phyloP scores from a whole-genome alignment of 148 eudicot genomes.

The Heliamphora exappendiculata region DNA sequence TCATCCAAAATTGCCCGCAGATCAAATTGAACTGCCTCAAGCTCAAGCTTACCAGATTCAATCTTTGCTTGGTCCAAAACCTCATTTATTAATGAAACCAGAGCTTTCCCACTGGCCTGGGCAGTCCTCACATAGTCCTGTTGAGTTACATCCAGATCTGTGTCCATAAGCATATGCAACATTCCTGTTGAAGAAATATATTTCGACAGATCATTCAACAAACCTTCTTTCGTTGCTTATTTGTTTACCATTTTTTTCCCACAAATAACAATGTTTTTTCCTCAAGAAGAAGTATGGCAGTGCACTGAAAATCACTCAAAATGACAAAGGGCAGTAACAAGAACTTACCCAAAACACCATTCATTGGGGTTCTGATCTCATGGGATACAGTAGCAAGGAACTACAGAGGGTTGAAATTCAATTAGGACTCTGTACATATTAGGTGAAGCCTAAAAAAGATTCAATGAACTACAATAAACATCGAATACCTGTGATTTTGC shows the following conservation, averaged over 20 bases:
- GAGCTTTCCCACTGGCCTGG: slow-evolving; percentile 89
- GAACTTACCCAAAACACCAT: slow-evolving; percentile 80
- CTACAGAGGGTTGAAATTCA: slow-evolving; percentile 31
- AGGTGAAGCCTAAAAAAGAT: neutral
- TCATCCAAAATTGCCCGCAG: slow-evolving; percentile 76
- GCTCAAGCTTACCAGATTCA: slow-evolving; percentile 91
- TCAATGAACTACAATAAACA: neutral
- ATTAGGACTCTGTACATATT: slow-evolving; percentile 11
- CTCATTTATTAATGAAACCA: slow-evolving; percentile 86
- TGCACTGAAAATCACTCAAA: neutral
- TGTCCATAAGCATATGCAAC: slow-evolving; percentile 95
- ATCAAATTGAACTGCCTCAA: slow-evolving; percentile 81
- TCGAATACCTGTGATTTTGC: slow-evolving; percentile 77
- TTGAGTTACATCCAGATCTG: slow-evolving; percentile 81
- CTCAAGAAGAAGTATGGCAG: neutral
- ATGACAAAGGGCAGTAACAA: neutral
- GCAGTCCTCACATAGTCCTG: slow-evolving; percentile 93
- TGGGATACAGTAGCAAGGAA: slow-evolving; percentile 98
- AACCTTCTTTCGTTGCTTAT: neutral
- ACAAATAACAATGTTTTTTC: neutral
- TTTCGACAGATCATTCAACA: neutral
- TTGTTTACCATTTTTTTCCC: neutral
- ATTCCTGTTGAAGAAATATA: slow-evolving; percentile 49
- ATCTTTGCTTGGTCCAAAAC: slow-evolving; percentile 96
- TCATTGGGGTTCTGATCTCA: slow-evolving; percentile 99